Evolutionary conservation across 345 rosid genomes (phyloP).

Genomic region (Eucalyptus leucophloia): DNA sequence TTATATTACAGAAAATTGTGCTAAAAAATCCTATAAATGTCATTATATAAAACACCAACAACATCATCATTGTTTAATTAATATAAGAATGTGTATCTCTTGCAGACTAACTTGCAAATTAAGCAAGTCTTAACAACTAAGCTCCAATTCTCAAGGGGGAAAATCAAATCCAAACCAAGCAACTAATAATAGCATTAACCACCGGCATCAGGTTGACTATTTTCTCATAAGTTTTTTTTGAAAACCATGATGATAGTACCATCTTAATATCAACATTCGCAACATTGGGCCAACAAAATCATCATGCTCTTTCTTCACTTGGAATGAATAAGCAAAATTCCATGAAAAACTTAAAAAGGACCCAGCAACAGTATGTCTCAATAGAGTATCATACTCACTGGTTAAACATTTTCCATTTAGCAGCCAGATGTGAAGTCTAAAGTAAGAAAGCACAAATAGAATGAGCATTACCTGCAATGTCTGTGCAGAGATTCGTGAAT

Average conservation of each 20-base stretch:
- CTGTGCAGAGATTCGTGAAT: slow-evolving; percentile 91
- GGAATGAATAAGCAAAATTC: not conserved
- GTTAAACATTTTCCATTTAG: not conserved
- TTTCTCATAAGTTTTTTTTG: not conserved
- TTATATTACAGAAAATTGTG: not conserved
- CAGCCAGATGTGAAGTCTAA: not conserved
- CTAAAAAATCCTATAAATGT: not conserved
- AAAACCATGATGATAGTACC: not conserved
- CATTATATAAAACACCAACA: not conserved
- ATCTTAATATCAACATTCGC: not conserved
- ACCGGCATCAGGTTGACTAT: not conserved
- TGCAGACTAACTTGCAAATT: not conserved
- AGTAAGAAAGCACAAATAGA: not conserved
- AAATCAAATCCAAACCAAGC: not conserved
- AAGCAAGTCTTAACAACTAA: not conserved
- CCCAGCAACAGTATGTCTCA: not conserved
- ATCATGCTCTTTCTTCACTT: not conserved
- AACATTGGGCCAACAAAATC: not conserved
- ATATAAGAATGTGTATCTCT: not conserved
- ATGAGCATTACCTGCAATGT: slow-evolving; percentile 37
- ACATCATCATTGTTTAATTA: not conserved
- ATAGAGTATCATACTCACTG: not conserved
- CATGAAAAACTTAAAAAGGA: not conserved
- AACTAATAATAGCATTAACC: not conserved
- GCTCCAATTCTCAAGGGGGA: not conserved